phyloP scores from a whole-genome alignment of 371 early-diverging fungal species.

The Parasitella parasitica region DNA sequence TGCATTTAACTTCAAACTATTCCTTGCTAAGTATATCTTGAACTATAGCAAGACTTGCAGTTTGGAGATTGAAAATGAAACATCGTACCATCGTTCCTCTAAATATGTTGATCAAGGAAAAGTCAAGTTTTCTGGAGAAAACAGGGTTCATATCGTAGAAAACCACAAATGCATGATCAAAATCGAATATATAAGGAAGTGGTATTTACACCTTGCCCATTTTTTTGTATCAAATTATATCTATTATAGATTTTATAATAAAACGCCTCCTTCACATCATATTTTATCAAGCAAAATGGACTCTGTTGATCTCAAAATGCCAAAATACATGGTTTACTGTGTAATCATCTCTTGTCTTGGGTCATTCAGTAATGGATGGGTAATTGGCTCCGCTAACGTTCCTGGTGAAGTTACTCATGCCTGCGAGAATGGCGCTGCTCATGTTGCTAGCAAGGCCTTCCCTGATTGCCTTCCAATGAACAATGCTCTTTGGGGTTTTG shows the following conservation, averaged over 20 bases:
- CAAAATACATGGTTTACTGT: slow-evolving; percentile 38
- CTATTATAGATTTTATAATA: neutral
- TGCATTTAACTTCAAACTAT: too few relatives aligned
- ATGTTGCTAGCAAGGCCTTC: neutral
- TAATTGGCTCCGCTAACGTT: slow-evolving; percentile 49
- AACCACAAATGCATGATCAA: neutral
- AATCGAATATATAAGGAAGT: neutral
- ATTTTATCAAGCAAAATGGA: slow-evolving; percentile 21
- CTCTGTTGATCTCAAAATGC: slow-evolving; percentile 30
- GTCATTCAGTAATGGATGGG: slow-evolving; percentile 42
- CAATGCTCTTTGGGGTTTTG: slow-evolving; percentile 45
- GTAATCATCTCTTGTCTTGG: slow-evolving; percentile 34
- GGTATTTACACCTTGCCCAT: neutral
- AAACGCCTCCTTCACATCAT: neutral
- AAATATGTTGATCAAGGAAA: neutral
- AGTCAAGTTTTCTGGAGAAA: neutral
- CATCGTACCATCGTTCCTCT: neutral
- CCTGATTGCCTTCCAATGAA: slow-evolving; percentile 31
- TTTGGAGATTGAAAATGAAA: neutral
- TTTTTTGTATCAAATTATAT: neutral
- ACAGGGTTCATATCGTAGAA: neutral
- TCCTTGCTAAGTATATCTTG: neutral
- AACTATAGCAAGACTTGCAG: neutral
- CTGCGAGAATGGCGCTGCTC: slow-evolving; percentile 10
- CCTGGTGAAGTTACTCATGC: slow-evolving; percentile 29